These are phyloP conservation scores for Toxicodendron radicans DNA, from an alignment of 345 rosid species.

Conservation along the genomic window DNA sequence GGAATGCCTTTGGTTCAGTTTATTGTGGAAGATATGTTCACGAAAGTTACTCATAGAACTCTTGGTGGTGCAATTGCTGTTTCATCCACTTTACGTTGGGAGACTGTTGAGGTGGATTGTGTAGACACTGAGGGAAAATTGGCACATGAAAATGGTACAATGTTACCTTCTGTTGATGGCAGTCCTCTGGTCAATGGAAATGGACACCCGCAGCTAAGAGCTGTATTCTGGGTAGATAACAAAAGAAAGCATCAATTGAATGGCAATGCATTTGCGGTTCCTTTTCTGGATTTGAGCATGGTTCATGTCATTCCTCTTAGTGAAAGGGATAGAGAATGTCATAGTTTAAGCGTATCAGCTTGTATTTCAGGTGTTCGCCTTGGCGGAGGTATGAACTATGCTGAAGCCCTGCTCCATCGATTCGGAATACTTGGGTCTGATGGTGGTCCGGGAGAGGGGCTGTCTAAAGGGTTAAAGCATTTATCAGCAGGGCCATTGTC, in stretches of 20 bases:
- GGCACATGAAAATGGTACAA: conserved; percentile 35
- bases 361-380: conserved; percentile 84
- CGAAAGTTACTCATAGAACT: conserved; percentile 89
- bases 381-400: conserved; percentile 96
- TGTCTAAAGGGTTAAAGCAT: conserved; percentile 76
- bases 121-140: conserved; percentile 64
- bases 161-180: conserved; percentile 30
- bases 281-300: conserved; percentile 73
- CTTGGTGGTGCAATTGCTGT: conserved; percentile 97
- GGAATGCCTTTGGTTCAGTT: conserved; percentile 88
- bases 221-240: conserved; percentile 90
- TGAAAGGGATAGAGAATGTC: conserved; percentile 83
- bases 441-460: conserved; percentile 94
- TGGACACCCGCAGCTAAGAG: conserved; percentile 56
- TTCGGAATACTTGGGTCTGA: conserved; percentile 87
- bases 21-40: conserved; percentile 66
- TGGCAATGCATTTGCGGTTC: conserved; percentile 38
- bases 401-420: conserved; percentile 85
- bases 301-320: conserved; percentile 85
- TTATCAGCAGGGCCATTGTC: conserved; percentile 82
- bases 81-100: conserved; percentile 78
- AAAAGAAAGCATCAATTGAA: conserved; percentile 40
- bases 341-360: conserved; percentile 75
- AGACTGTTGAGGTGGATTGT: conserved; percentile 78
- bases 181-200: conserved; percentile 40